phyloP scores from a whole-genome alignment of 768 basidiomycete species.

The Suillus plorans region DNA sequence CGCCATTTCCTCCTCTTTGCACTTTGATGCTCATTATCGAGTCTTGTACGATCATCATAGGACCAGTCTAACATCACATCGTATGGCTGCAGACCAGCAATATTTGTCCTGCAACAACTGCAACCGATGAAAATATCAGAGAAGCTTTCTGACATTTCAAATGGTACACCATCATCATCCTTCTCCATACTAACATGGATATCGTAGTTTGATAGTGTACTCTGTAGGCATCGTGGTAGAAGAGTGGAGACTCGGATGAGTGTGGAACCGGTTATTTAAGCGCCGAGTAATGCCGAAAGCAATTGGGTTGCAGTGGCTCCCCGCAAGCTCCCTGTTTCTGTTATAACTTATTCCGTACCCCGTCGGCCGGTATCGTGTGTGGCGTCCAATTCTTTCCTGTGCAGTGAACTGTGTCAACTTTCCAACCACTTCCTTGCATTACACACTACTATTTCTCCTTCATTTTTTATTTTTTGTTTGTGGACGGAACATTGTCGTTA shows the following conservation, averaged over 20 bases:
- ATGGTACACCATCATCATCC: background rate
- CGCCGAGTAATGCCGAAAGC: slow-evolving; percentile 2
- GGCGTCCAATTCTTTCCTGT: background rate
- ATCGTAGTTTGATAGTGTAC: background rate
- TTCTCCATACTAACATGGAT: background rate
- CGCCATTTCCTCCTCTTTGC: background rate
- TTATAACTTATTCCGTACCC: background rate
- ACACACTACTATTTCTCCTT: background rate
- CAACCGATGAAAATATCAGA: background rate
- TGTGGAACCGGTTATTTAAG: background rate
- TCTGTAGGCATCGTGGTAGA: background rate
- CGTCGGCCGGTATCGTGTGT: background rate
- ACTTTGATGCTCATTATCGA: background rate
- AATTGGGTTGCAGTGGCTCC: background rate
- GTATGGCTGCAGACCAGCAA: background rate
- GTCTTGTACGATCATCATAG: background rate
- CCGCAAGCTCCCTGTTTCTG: background rate
- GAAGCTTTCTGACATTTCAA: background rate
- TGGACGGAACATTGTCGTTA: background rate
- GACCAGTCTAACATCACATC: background rate
- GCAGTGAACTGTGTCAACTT: no score
- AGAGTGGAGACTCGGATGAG: background rate
- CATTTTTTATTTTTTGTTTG: background rate
- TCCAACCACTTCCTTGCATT: background rate
- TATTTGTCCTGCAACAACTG: background rate